A percentile compares a stretch with the other conserved stretches of the same genome.
These are phyloP conservation scores for Rhododendron williamsianum DNA, from an alignment of 148 eudicot species.

Conservation along the genomic window DNA sequence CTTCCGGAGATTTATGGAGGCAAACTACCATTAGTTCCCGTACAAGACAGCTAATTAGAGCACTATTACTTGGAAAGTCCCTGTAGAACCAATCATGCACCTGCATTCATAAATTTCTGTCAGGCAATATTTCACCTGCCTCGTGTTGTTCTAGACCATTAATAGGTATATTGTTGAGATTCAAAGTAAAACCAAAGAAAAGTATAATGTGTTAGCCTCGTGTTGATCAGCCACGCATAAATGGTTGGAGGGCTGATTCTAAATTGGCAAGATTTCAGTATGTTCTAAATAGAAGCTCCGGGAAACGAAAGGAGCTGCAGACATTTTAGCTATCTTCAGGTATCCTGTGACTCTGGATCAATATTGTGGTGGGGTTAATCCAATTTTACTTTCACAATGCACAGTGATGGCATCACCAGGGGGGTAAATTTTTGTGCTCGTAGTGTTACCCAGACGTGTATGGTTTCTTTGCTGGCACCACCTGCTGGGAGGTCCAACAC, in stretches of 20 bases:
- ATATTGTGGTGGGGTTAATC: neutral
- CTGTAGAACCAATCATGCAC: neutral
- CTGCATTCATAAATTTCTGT: neutral
- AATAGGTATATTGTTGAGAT: neutral
- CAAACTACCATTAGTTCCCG: constrained; percentile 51
- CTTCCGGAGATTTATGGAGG: constrained; percentile 87
- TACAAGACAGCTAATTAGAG: constrained; percentile 34
- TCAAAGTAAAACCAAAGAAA: neutral
- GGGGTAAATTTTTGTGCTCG: neutral
- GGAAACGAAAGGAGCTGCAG: neutral
- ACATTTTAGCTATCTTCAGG: neutral
- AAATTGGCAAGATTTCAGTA: neutral
- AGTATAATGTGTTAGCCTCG: neutral
- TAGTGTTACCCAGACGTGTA: neutral
- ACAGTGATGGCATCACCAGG: neutral
- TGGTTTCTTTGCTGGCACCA: neutral
- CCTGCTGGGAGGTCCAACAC: neutral
- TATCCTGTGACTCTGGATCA: neutral
- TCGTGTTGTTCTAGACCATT: neutral
- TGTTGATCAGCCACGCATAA: neutral
- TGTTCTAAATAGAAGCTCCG: neutral
- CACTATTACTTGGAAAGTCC: neutral
- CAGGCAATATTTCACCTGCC: neutral
- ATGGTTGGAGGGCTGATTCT: neutral
- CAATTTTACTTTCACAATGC: neutral